Evolutionary conservation across 2,329 filamentous ascomycete species (phyloP).

Genomic region (Venturia asperata): DNA sequence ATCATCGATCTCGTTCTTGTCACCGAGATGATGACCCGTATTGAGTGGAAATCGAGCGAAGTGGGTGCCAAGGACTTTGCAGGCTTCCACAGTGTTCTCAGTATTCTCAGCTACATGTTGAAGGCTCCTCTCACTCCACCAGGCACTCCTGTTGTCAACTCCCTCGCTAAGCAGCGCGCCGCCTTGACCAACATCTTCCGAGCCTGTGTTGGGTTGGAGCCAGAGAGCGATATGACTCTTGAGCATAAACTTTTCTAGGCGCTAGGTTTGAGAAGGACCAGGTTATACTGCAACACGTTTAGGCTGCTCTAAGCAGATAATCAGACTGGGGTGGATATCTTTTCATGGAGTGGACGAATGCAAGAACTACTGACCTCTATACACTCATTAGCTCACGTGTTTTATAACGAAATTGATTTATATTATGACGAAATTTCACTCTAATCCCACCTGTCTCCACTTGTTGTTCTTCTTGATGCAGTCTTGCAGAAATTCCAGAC

Average conservation of each 20-base stretch:
- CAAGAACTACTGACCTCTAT: background rate
- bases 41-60: slow-evolving; percentile 71
- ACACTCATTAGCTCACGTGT: background rate
- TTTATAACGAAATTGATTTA: no score
- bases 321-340: background rate
- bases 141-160: slow-evolving; percentile 91
- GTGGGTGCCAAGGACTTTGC: slow-evolving; percentile 63
- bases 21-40: slow-evolving; percentile 96
- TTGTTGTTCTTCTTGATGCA: no score
- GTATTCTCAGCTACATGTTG: slow-evolving; percentile 98
- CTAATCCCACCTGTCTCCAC: no score
- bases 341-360: background rate
- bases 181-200: slow-evolving; percentile 98
- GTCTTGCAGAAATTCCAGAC: no score
- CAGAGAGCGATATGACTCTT: slow-evolving; percentile 96
- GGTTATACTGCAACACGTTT: no score
- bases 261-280: background rate
- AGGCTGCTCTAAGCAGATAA: background rate
- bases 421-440: no score
- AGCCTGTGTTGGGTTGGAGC: slow-evolving; percentile 91
- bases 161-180: slow-evolving; percentile 89
- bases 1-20: slow-evolving; percentile 95
- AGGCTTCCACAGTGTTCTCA: slow-evolving; percentile 94
- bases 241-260: slow-evolving; percentile 85
- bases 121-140: slow-evolving; percentile 90